Evolutionary conservation across 257 asterid species (phyloP).

Genomic region (Plantago major): DNA sequence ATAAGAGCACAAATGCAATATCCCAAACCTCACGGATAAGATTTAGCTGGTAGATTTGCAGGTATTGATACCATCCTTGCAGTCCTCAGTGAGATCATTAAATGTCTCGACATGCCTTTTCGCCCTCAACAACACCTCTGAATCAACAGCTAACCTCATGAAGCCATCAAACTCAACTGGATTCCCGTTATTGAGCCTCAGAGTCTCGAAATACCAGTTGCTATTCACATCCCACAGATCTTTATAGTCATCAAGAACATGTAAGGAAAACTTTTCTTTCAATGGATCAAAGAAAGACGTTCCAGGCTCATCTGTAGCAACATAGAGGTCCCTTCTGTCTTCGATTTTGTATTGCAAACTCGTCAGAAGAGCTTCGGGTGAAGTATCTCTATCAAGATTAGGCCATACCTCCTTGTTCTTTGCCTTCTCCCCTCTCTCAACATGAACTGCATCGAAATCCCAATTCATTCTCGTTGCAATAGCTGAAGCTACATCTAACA

Average conservation of each 20-base stretch:
- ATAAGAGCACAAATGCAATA: too few species aligned
- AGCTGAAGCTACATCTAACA: constrained; percentile 58
- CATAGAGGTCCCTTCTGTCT: constrained; percentile 53
- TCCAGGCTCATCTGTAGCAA: constrained; percentile 61
- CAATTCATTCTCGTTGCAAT: constrained; percentile 56
- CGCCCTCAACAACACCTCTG: too few species aligned
- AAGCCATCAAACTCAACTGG: constrained; percentile 82
- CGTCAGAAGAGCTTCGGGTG: constrained; percentile 48
- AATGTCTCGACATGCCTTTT: too few species aligned
- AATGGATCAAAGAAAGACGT: constrained; percentile 53
- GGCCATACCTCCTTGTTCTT: constrained; percentile 58
- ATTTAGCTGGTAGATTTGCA: too few species aligned
- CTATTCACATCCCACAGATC: constrained; percentile 71
- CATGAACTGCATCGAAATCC: constrained; percentile 75
- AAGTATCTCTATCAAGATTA: constrained; percentile 59
- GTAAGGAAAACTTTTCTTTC: constrained; percentile 30
- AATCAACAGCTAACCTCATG: constrained; percentile 60
- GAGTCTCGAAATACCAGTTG: constrained; percentile 69
- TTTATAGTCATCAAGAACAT: constrained; percentile 66
- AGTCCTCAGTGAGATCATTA: too few species aligned
- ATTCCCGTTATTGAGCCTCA: constrained; percentile 54
- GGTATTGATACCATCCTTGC: too few species aligned
- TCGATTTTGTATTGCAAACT: constrained; percentile 35
- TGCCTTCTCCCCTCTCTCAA: constrained; percentile 71
- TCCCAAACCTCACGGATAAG: too few species aligned